Base-by-base conservation (phyloP, 129 eudicot species). In the Centaurea solstitialis region DNA sequence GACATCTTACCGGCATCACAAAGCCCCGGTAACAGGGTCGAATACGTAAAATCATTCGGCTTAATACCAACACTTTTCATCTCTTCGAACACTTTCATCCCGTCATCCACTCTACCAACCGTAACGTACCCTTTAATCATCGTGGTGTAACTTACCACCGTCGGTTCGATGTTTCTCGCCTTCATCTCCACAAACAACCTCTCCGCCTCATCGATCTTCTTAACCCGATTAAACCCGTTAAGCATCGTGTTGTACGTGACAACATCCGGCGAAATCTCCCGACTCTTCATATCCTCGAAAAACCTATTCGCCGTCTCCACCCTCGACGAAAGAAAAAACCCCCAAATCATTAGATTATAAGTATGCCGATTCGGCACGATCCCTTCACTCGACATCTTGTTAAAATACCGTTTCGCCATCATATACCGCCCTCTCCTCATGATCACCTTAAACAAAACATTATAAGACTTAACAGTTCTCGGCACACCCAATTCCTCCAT, bases 391-490 rank as follows among this genome's bases (percentile, higher is more conserved):
- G 89, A 81, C 99, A 91, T 95, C 85, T 90, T 92, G 68, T 95
- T 95, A 18, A 87, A 95, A 72, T 90, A 90, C 70, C 97, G 82
- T 87, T 95, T 92, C 1, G 94, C 99, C 99, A 95, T 95, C 97
- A 89, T 89, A 88, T 86, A 90, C 80, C 97, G 68, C 66, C 97
- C 99, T 40, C 90, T 77, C 11, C 97, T 84, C 91, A 89, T 70
- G 5, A 92, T 92, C 70, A 92, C 97, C 88, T 92, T 90, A 77
- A 95, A 92, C 77, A 95, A 79, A 73, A 85, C 79, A 84, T 95
- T 86, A 70, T 95, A 92, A 0, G 97, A 85, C 38, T 92, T 90
- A 1, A 86, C 65, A 8, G 87, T 89, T 83, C 91, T 83, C 64
- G 84, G 85, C 8, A 94, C 97, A 10, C 97, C 97, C 75, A 94